A percentile compares a stretch with the other conserved stretches of the same genome.
phyloP scores from a whole-genome alignment of 176 grass and related monocot species.

The Alloteropsis semialata region DNA sequence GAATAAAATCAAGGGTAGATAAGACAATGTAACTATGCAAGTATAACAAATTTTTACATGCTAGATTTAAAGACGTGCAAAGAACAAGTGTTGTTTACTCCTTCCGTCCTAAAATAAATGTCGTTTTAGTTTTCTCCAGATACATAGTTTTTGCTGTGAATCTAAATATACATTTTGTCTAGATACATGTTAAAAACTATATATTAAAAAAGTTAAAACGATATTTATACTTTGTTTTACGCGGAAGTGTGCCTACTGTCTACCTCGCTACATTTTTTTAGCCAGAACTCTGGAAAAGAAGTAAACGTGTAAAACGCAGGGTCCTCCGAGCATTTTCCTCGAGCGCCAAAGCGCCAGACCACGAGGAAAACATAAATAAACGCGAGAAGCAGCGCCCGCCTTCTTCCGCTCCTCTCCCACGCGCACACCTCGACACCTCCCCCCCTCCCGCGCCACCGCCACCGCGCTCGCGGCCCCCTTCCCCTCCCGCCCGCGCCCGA shows the following conservation, averaged over 20 bases:
- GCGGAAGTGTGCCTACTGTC: no score
- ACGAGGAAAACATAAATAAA: conserved; percentile 17
- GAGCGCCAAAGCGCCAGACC: background rate
- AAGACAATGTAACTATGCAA: no score
- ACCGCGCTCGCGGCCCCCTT: conserved; percentile 14
- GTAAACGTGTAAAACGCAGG: background rate
- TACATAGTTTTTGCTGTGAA: no score
- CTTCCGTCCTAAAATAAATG: no score
- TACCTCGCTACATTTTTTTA: no score
- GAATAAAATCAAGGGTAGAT: background rate
- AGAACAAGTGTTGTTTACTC: no score
- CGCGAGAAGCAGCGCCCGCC: conserved; percentile 8
- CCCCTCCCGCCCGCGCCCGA: background rate
- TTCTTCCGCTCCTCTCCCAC: conserved; percentile 11
- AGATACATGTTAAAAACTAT: no score
- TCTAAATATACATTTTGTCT: no score
- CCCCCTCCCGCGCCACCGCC: conserved; percentile 12
- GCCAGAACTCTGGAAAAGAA: background rate
- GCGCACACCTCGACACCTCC: conserved; percentile 7
- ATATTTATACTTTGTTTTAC: no score
- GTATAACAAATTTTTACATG: background rate
- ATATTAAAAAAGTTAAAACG: no score
- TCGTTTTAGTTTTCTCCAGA: no score
- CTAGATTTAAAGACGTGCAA: background rate
- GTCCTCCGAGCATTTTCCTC: background rate